Base-by-base conservation (phyloP, 2,329 filamentous ascomycete species). In the Elsinoe arachidis region DNA sequence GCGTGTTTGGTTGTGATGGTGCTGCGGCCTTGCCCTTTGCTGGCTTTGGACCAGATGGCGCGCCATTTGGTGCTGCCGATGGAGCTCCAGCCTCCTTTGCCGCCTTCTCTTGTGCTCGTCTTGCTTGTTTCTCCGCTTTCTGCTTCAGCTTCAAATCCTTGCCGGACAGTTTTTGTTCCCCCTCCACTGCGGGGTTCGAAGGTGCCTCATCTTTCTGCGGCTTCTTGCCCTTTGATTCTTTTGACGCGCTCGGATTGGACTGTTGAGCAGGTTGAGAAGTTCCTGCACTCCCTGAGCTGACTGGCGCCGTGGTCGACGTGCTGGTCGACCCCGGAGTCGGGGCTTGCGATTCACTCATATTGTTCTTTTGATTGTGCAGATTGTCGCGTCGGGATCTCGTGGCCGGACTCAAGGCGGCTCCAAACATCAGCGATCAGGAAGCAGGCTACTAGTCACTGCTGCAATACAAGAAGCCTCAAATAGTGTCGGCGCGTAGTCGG, bases 121-220 rank as follows among this genome's bases (percentile, higher is more conserved):
- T 80, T 47, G 90, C 90, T 55, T 88, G 87, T 75, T 96, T 97
- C 70, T 96, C 92, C 33, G 89, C 91, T 71, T 96, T 92, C 61
- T 87, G 86, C 69, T 83, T 85, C 66, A 91, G 92, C 74, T 97
- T 97, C 67, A 95, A 69, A 72, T 95, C 87, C 17, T 89, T 90
- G 35, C 80, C 80, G 1, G 87, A 83, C 33, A 88, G 75, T 69
- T 88, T 87, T 46, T 71, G 67, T 30, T 63, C 66, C 14, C 55
- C 57, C 21, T 60, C 60, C n/a, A 62, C 51, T 44, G 60, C 35
- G 17, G 59, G 57, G 35, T 51, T 52, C 26, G 57, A 46, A 37
- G 53, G 34, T 35, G 30, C 26, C 34, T 55, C 34, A 44, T 43
- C 30, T 33, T 43, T 15, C 54, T 44, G 52, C 47, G 43, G 46